Evolutionary conservation across 345 rosid species (phyloP), one percentile per base, ranked within the genome.

Genomic region (Geranium rotundifolium): DNA sequence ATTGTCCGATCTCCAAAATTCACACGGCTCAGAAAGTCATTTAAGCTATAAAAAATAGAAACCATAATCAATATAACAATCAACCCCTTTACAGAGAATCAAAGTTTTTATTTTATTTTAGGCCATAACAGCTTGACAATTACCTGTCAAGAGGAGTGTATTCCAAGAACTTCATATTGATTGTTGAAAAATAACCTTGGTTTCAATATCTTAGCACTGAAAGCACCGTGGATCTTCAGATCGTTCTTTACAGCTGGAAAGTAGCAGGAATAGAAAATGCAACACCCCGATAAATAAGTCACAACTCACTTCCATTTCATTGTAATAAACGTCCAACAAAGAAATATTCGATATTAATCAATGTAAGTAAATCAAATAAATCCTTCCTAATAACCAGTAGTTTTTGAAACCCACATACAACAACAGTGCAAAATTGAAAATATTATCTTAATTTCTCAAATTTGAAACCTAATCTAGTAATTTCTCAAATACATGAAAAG

Each of bases 1-100:
- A 90, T 79, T 29, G 85, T 83, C 17, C 89, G 80, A 69, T 88
- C 97, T 4, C 95, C 95, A 15, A 90, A 79, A 74, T 86, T 90
- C 60, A 90, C 73, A 77, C 77, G 68, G 59, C 75, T 82, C 73
- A 85, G 65, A 67, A 88, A 90, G 46, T 76, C 80, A 83, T 84
- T 85, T 73, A 90, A 71, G 1, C 97, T 90, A 84, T 9, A 69
- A 63, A 63, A 18, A 50, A 31, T 29, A 57, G 56, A 5, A 31
- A 2, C 37, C 3, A 3, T 2, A 31, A 31, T 7, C 37, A 56
- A 55, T 29, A 67, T 20, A 18, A 29, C 34, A 56, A 29, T 17
- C 37, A 58, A 39, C 7, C 16, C 3, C 9, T 17, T 34, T 57
- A 55, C 20, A 54, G 13, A 12, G 17, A 16, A 50, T 10, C 8